Evolutionary conservation across 2,329 filamentous ascomycete species (phyloP).

Genomic region (Cladophialophora chaetospira): DNA sequence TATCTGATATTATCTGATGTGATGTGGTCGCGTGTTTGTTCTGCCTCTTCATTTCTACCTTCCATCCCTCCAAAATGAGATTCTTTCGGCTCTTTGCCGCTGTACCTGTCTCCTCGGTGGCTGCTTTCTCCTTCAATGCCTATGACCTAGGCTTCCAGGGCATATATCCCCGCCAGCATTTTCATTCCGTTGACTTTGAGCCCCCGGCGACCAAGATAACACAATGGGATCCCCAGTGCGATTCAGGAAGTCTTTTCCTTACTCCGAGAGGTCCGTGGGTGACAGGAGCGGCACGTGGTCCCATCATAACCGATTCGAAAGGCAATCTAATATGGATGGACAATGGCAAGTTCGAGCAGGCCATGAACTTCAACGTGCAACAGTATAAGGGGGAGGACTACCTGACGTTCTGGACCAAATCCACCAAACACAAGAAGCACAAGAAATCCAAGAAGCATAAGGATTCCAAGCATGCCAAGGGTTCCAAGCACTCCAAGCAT

Average conservation of each 20-base stretch:
- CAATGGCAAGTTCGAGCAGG: constrained; percentile 39
- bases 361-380: constrained; percentile 52
- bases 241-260: constrained; percentile 36
- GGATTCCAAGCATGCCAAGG: neutral
- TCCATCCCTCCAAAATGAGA: too few species aligned
- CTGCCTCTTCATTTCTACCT: neutral
- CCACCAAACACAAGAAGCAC: constrained; percentile 47
- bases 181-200: constrained; percentile 25
- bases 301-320: constrained; percentile 19
- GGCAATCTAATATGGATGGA: constrained; percentile 43
- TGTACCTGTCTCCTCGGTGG: constrained; percentile 8
- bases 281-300: constrained; percentile 26
- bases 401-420: constrained; percentile 54
- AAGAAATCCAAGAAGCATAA: neutral
- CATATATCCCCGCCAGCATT: constrained; percentile 26
- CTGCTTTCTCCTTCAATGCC: constrained; percentile 24
- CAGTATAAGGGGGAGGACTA: constrained; percentile 48
- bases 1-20: too few species aligned
- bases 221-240: constrained; percentile 39
- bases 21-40: neutral
- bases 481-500: neutral
- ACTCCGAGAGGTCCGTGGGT: constrained; percentile 23
- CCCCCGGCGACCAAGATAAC: constrained; percentile 34
- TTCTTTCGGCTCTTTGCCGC: constrained; percentile 5
- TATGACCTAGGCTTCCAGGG: constrained; percentile 29